Evolutionary conservation across 169 alveolate species (phyloP).

Genomic region (Plasmodium berghei): DNA sequence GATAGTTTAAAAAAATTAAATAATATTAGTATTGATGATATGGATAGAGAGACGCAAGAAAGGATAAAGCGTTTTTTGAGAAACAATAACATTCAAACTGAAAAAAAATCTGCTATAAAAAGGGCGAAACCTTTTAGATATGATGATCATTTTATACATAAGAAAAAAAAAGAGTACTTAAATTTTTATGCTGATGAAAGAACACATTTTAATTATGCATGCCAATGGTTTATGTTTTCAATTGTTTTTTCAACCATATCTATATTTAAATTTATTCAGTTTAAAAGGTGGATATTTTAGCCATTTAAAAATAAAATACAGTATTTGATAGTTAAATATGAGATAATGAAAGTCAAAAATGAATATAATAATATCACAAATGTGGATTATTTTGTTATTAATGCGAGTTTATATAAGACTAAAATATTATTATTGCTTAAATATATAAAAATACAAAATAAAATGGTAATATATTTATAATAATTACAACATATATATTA

Average conservation of each 20-base stretch:
- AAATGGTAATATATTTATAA: no score
- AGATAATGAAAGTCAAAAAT: neutral
- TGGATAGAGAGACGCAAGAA: conserved; percentile 73
- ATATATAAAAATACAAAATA: no score
- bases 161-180: conserved; percentile 87
- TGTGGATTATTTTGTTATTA: no score
- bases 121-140: conserved; percentile 40
- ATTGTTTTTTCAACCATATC: conserved; percentile 80
- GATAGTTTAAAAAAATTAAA: conserved; percentile 14
- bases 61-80: conserved; percentile 41
- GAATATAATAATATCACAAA: neutral
- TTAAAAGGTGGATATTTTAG: conserved; percentile 64
- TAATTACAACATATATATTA: no score
- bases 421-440: no score
- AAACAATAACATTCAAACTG: neutral
- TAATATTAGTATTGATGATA: conserved; percentile 27
- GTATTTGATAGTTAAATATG: neutral
- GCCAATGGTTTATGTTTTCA: conserved; percentile 90
- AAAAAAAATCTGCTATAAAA: neutral
- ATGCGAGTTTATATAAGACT: no score
- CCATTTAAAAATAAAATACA: neutral
- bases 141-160: conserved; percentile 80
- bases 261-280: conserved; percentile 78
- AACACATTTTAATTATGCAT: conserved; percentile 92
- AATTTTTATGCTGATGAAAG: conserved; percentile 92